phyloP scores from a whole-genome alignment of 1,139 yeast genomes.

The Geotrichum bryndzae region DNA sequence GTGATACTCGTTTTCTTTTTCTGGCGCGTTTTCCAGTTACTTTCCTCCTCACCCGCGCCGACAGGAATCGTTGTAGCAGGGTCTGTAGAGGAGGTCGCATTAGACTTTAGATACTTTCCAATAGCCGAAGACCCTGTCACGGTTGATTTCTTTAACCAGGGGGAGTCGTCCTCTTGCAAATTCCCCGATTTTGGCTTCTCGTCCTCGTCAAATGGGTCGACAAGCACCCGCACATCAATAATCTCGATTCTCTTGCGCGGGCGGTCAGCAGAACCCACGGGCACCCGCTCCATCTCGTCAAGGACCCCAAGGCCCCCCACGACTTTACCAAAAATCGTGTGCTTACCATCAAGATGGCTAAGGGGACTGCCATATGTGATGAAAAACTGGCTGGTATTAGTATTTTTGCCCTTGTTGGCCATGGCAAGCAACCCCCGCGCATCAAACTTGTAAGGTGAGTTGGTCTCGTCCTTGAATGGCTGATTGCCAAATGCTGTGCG shows the following conservation, averaged over 20 bases:
- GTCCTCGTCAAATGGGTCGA: constrained; percentile 56
- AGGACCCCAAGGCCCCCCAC: constrained; percentile 72
- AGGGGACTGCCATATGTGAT: constrained; percentile 59
- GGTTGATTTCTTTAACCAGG: constrained; percentile 23
- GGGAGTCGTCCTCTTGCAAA: constrained; percentile 24
- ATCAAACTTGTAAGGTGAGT: constrained; percentile 69
- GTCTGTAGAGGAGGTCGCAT: neutral
- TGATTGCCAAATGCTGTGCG: constrained; percentile 32
- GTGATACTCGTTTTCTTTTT: constrained; percentile 21
- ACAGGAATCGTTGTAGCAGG: neutral
- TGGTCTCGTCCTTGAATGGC: constrained; percentile 45
- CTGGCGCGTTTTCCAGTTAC: constrained; percentile 14
- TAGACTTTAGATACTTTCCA: constrained; percentile 14
- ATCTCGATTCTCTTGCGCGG: constrained; percentile 38
- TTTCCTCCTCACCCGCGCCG: constrained; percentile 9
- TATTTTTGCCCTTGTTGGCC: constrained; percentile 62
- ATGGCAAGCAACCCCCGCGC: constrained; percentile 76
- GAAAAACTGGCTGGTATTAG: constrained; percentile 74
- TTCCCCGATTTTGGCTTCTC: constrained; percentile 7
- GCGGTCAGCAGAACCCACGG: constrained; percentile 29
- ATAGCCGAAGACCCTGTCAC: constrained; percentile 7
- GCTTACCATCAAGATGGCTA: constrained; percentile 69
- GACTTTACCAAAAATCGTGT: constrained; percentile 73
- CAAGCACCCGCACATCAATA: constrained; percentile 63
- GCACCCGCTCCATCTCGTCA: constrained; percentile 55